A percentile compares a stretch with the other conserved stretches of the same genome.
Evolutionary conservation across 345 rosid genomes (phyloP).

Genomic region (Cardamine resedifolia): DNA sequence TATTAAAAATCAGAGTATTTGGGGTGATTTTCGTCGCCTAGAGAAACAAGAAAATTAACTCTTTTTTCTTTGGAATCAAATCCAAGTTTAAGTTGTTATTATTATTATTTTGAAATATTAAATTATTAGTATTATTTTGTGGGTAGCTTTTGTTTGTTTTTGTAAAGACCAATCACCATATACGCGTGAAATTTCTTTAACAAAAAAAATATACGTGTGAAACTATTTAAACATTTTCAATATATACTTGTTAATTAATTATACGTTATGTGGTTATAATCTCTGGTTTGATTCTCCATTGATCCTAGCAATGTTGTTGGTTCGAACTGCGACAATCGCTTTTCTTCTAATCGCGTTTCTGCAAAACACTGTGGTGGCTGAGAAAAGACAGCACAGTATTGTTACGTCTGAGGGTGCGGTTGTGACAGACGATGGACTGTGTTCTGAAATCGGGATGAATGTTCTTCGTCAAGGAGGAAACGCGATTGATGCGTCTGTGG

Average conservation of each 20-base stretch:
- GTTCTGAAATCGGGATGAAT: slow-evolving; percentile 46
- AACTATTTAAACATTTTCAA: neutral
- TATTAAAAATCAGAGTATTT: neutral
- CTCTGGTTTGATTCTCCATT: neutral
- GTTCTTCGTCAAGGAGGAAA: slow-evolving; percentile 51
- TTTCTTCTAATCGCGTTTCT: slow-evolving; percentile 14
- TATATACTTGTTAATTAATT: neutral
- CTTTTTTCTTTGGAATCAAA: neutral
- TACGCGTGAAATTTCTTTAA: neutral
- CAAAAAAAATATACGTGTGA: too few relatives aligned
- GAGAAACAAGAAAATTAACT: neutral
- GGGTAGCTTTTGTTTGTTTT: neutral
- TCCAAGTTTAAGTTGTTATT: neutral
- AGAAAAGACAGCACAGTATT: slow-evolving; percentile 32
- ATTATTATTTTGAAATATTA: too few relatives aligned
- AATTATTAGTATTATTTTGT: neutral
- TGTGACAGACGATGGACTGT: slow-evolving; percentile 55
- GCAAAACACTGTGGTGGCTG: slow-evolving; percentile 5
- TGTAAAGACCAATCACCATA: neutral
- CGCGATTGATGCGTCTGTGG: slow-evolving; percentile 62
- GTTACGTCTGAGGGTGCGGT: slow-evolving; percentile 45
- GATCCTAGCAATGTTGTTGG: slow-evolving; percentile 4
- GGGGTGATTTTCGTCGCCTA: neutral
- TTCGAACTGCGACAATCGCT: slow-evolving; percentile 8
- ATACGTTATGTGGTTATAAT: neutral